These are phyloP conservation scores for Phytophthora pistaciae DNA, from an alignment of 352 stramenopile species.

Conservation along the genomic window DNA sequence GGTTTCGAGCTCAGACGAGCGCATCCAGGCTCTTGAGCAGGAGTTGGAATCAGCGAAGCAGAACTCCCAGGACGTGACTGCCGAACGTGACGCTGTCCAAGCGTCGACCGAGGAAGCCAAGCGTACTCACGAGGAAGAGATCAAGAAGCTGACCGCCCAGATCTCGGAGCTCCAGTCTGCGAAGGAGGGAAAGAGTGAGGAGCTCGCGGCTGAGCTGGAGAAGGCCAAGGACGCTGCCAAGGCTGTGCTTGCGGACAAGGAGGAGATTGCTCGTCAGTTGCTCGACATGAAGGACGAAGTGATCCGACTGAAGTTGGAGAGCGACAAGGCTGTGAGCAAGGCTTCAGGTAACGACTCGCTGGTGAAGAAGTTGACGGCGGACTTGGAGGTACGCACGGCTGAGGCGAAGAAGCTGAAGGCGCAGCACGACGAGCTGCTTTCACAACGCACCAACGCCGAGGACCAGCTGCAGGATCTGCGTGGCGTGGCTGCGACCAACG, in stretches of 20 bases:
- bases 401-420: conserved; percentile 43
- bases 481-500: conserved; percentile 49
- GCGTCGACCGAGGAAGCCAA: conserved; percentile 30
- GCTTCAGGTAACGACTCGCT: conserved; percentile 38
- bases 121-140: conserved; percentile 39
- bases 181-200: conserved; percentile 29
- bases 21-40: conserved; percentile 35
- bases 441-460: conserved; percentile 37
- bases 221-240: conserved; percentile 38
- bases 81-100: conserved; percentile 12
- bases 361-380: conserved; percentile 43
- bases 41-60: conserved; percentile 33
- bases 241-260: conserved; percentile 47
- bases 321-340: conserved; percentile 43
- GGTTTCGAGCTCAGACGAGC: conserved; percentile 20
- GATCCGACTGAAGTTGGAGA: conserved; percentile 49
- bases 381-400: conserved; percentile 44
- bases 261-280: conserved; percentile 42
- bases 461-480: conserved; percentile 57
- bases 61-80: conserved; percentile 12
- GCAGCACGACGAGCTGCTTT: conserved; percentile 45
- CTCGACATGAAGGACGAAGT: conserved; percentile 65
- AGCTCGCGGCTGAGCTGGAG: conserved; percentile 39
- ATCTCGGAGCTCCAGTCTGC: conserved; percentile 42
- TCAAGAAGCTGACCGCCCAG: conserved; percentile 35